These are phyloP conservation scores for Peronospora destructor DNA, from an alignment of 352 stramenopile species.

Conservation along the genomic window DNA sequence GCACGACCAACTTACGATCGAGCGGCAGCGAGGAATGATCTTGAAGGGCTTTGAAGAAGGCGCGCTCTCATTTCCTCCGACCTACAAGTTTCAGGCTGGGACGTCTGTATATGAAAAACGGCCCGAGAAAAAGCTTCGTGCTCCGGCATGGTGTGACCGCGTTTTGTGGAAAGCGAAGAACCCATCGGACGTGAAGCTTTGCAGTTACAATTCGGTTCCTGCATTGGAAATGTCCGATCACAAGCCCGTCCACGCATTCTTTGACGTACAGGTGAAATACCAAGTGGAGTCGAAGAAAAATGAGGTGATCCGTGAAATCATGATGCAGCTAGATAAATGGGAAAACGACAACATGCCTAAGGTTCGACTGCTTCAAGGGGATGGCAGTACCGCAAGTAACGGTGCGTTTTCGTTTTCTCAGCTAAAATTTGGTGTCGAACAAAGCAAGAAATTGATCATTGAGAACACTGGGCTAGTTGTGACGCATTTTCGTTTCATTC, in stretches of 20 bases:
- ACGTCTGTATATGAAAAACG: conserved; percentile 95
- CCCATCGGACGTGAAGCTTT: conserved; percentile 41
- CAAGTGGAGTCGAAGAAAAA: conserved; percentile 88
- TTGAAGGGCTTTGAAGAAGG: conserved; percentile 89
- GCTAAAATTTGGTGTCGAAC: conserved; percentile 56
- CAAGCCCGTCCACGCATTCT: conserved; percentile 94
- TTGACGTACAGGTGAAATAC: conserved; percentile 89
- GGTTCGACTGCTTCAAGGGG: conserved; percentile 68
- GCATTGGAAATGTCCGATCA: conserved; percentile 96
- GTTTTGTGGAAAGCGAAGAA: conserved; percentile 76
- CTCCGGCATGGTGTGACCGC: conserved; percentile 94
- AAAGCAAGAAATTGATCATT: conserved; percentile 58
- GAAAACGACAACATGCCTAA: conserved; percentile 95
- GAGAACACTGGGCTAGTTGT: conserved; percentile 92
- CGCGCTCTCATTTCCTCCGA: conserved; percentile 88
- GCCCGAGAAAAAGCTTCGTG: conserved; percentile 97
- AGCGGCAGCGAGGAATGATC: conserved; percentile 63
- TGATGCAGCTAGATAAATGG: conserved; percentile 92
- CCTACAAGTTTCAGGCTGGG: conserved; percentile 97
- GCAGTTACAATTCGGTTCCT: conserved; percentile 85
- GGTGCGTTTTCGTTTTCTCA: conserved; percentile 59
- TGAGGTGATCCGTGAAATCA: conserved; percentile 89
- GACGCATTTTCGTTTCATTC: conserved; percentile 92
- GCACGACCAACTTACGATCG: conserved; percentile 61
- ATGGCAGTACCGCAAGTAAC: conserved; percentile 34